Base-by-base conservation (phyloP, 1,284 basidiomycete genomes). In the Tilletia caries region DNA sequence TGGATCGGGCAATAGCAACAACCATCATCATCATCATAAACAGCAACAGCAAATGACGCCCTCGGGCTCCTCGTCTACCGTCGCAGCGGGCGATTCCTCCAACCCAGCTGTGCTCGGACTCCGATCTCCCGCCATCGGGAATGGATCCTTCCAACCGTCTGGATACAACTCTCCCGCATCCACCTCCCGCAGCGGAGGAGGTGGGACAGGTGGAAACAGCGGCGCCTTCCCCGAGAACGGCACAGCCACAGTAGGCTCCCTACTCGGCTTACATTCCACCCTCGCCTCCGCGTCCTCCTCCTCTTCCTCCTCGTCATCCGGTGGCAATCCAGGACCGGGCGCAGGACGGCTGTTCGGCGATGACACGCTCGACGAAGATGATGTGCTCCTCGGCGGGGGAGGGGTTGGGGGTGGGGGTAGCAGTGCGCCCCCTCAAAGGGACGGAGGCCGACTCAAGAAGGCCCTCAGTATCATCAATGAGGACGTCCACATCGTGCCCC, bases 391-490 rank as follows among this genome's bases (percentile, higher is more conserved):
- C 20, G 54, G 54, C 33, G 66, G 52, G 15, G 13, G 37, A 18
- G 52, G 54, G 20, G 65, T 20, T 66, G 41, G 44, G 41, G 54
- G 44, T 23, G 29, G 67, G 23, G 34, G 27, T 34, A 15, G 8
- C 37, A 6, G 15, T 10, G 10, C 8, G 15, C 15, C 37, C 15
- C 37, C 8, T 41, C 37, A 27, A 33, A 48, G 66, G 3, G 33
- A 34, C 10, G 67, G 52, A 23, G 37, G 58, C 23, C 15, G 67
- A 15, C 54, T 67, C 23, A 67, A 62, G 54, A 67, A 67, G 54
- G 67, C 67, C 15, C 44, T 67, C 23, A 62, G 54, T n/a, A 67
- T 67, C 54, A 67, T 67, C 34, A 58, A 67, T 44, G 67, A 67
- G 25, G 67, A 67, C 25, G 54, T 32, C 52, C 48, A 25, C 2